Evolutionary conservation across 257 asterid genomes (phyloP).

Genomic region (Datura wrightii): DNA sequence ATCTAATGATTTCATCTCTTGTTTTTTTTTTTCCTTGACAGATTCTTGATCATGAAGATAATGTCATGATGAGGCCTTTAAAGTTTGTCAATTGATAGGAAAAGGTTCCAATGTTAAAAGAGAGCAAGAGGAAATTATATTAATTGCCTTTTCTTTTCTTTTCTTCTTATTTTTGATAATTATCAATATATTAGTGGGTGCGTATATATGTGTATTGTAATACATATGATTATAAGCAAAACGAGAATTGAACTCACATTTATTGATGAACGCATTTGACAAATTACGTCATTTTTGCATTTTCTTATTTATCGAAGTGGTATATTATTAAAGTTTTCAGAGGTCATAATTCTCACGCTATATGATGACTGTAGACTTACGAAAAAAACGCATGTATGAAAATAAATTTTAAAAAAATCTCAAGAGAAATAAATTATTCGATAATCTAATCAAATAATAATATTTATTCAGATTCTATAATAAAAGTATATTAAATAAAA

Average conservation of each 20-base stretch:
- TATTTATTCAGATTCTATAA: no score
- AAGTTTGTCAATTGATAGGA: constrained; percentile 45
- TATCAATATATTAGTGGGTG: background rate
- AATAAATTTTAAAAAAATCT: no score
- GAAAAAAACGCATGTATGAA: no score
- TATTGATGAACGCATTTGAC: background rate
- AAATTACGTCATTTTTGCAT: no score
- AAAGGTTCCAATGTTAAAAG: background rate
- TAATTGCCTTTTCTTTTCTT: background rate
- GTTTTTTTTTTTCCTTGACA: constrained; percentile 34
- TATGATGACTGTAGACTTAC: no score
- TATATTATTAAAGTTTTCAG: no score
- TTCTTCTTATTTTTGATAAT: background rate
- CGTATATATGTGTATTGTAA: background rate
- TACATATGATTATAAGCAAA: background rate
- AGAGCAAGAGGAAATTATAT: background rate
- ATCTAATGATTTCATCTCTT: constrained; percentile 13
- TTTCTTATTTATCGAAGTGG: no score
- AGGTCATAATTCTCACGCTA: no score
- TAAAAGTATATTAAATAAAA: no score
- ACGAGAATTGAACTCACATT: background rate
- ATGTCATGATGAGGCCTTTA: constrained; percentile 91
- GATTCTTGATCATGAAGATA: constrained; percentile 91
- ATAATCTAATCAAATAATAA: no score
- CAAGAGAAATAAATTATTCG: no score